These are phyloP conservation scores for Lobosporangium transversale DNA, from an alignment of 192 early-diverging fungal genomes.

Conservation along the genomic window DNA sequence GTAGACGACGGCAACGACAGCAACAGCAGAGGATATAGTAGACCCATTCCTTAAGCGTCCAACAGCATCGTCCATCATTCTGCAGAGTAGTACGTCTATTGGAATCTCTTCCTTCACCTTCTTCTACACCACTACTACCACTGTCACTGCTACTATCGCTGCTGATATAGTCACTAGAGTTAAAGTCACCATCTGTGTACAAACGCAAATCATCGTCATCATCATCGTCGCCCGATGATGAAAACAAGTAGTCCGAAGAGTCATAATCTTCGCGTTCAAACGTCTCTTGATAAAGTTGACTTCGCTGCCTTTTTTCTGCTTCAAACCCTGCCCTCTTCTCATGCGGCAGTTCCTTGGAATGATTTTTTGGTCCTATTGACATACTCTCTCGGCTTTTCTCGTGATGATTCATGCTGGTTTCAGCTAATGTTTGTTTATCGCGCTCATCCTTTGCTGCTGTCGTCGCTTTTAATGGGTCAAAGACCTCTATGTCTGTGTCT, in stretches of 20 bases:
- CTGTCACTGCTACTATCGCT: neutral
- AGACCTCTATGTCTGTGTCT: too few relatives aligned
- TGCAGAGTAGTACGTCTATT: too few relatives aligned
- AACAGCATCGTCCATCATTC: too few relatives aligned
- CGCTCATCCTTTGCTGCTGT: too few relatives aligned
- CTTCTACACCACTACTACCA: neutral
- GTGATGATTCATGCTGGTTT: too few relatives aligned
- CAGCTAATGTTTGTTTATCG: too few relatives aligned
- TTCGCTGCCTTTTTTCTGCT: neutral
- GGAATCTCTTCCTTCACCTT: neutral
- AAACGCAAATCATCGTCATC: slow-evolving; percentile 5
- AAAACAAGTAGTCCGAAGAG: slow-evolving; percentile 29
- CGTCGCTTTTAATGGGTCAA: too few relatives aligned
- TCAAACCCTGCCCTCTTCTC: neutral
- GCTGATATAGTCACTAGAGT: neutral
- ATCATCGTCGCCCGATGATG: slow-evolving; percentile 23
- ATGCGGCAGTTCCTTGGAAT: neutral
- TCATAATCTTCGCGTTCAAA: slow-evolving; percentile 38
- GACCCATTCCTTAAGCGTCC: slow-evolving; percentile 1
- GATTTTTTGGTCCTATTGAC: too few relatives aligned
- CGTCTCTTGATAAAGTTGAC: slow-evolving; percentile 9
- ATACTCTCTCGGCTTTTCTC: too few relatives aligned
- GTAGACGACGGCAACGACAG: neutral
- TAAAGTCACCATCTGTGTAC: neutral
- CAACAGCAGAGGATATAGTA: neutral